Base-by-base conservation (phyloP, 2,329 filamentous ascomycete species). In the Ceratocystis cubensis region DNA sequence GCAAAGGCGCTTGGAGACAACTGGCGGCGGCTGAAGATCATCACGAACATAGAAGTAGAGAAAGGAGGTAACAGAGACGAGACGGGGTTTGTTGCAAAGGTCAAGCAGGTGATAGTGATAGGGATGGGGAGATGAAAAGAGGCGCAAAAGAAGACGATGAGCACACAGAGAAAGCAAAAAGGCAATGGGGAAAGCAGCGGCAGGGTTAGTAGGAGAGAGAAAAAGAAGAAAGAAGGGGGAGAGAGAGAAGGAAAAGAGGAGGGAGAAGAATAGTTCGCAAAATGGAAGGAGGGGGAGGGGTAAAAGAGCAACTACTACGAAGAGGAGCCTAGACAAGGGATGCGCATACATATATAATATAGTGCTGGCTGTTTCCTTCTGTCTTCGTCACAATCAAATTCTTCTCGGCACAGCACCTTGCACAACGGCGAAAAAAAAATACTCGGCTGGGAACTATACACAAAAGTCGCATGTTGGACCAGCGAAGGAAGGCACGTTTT, bases 1-100 rank as follows among this genome's bases (percentile, higher is more conserved):
- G 57, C 56, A 50, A 64, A 65, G 59, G 20, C 66, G 50, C 46
- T 64, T 67, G 57, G 59, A 67, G 69, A 65, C 59, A 65, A 56
- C 8, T 59, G 59, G 44, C 28, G 61, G 48, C 33, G 45, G 45
- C 33, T 66, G 62, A 68, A 67, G 64, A 66, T 65, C 65, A 66
- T 65, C 41, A 65, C 59, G 57, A 66, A 65, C 37, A 53, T 33
- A 25, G 33, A 66, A 61, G 33, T 17, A 28, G 25, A 48, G 33
- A 61, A n/a, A 66, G 30, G 15, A 62, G 25, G 45, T n/a, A 50
- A 44, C 15, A 45, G 56, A 46, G 44, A 25, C 17, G 25, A 46
- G 28, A n/a, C 37, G 37, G 7, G 48, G 48, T 13, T 25, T 53
- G 20, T 28, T 53, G 48, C 20, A 53, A n/a, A 48, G 17, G 45